Evolutionary conservation across 805 yeast genomes (phyloP).

Genomic region (Saccharomycodes ludwigii): DNA sequence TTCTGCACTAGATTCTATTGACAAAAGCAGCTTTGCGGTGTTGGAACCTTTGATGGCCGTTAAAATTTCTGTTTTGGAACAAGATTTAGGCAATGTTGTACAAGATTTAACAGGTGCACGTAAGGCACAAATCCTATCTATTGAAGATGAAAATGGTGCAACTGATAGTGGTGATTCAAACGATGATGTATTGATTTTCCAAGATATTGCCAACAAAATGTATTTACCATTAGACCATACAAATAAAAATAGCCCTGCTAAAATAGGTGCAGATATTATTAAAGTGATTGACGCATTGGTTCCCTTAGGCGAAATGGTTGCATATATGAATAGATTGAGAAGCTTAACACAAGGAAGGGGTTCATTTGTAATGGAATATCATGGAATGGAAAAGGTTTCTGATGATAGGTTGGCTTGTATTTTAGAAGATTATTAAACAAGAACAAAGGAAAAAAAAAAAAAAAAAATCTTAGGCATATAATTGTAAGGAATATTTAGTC

Average conservation of each 20-base stretch:
- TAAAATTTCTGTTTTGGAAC: constrained; percentile 51
- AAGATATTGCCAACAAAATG: constrained; percentile 44
- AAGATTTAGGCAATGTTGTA: constrained; percentile 67
- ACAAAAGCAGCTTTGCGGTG: constrained; percentile 31
- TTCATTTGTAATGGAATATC: constrained; percentile 63
- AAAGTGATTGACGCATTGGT: constrained; percentile 66
- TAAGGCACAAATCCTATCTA: constrained; percentile 57
- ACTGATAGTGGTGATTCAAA: constrained; percentile 6
- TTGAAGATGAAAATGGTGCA: constrained; percentile 45
- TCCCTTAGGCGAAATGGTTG: constrained; percentile 83
- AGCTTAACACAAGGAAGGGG: constrained; percentile 87
- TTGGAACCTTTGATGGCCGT: constrained; percentile 86
- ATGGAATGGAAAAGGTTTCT: constrained; percentile 58
- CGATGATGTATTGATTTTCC: constrained; percentile 33
- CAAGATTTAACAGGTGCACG: constrained; percentile 76
- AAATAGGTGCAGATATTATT: constrained; percentile 8
- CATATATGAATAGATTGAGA: constrained; percentile 66
- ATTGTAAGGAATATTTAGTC: too few species aligned
- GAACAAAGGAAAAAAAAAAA: too few species aligned
- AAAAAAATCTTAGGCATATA: too few species aligned
- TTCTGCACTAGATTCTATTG: constrained; percentile 22
- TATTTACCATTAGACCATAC: constrained; percentile 76
- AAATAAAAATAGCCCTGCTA: constrained; percentile 1
- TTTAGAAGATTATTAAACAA: constrained; percentile 11
- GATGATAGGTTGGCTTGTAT: constrained; percentile 35